phyloP scores from a whole-genome alignment of 2,329 filamentous ascomycete genomes.

The Magnaporthiopsis incrustans region DNA sequence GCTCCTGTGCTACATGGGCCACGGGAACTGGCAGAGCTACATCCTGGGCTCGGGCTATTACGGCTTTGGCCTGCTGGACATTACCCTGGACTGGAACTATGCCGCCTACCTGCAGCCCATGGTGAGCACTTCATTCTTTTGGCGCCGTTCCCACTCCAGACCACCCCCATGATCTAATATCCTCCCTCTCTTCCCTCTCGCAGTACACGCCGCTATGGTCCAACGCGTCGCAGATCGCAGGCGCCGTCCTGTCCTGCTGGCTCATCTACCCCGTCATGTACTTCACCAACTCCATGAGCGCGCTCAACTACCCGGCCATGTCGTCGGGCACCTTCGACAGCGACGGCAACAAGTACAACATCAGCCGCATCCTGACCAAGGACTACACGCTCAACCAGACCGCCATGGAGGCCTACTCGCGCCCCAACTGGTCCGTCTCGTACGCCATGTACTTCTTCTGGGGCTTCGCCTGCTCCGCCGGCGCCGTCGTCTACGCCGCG shows the following conservation, averaged over 20 bases:
- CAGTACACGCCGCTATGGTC: conserved; percentile 16
- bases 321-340: conserved; percentile 19
- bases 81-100: conserved; percentile 23
- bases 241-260: conserved; percentile 14
- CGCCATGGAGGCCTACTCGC: conserved; percentile 19
- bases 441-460: conserved; percentile 26
- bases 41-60: conserved; percentile 21
- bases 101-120: conserved; percentile 14
- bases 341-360: conserved; percentile 19
- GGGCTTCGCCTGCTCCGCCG: conserved; percentile 24
- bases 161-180: background rate
- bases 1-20: conserved; percentile 22
- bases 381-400: conserved; percentile 20
- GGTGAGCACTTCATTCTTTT: background rate
- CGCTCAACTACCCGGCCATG: conserved; percentile 16
- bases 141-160: background rate
- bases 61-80: conserved; percentile 23
- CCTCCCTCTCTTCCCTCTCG: background rate
- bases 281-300: conserved; percentile 16
- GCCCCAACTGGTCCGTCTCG: conserved; percentile 19
- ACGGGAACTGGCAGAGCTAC: conserved; percentile 23
- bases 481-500: conserved; percentile 20
- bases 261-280: conserved; percentile 18
- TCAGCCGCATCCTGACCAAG: conserved; percentile 17
- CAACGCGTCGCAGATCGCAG: conserved; percentile 14